Base-by-base conservation (phyloP, 148 eudicot species). In the Camellia japonica region DNA sequence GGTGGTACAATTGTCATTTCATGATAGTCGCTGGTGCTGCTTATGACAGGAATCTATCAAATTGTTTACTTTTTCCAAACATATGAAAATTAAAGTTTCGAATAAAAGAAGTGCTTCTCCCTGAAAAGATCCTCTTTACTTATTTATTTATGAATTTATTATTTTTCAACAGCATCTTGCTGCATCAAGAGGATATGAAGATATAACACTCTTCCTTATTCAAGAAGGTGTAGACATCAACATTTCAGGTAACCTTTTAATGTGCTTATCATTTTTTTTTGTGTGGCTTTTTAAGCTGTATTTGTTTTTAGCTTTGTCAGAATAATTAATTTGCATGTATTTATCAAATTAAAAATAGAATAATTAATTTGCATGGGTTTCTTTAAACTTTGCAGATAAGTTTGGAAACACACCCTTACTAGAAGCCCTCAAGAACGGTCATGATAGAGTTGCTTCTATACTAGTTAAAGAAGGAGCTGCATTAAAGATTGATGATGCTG, bases 141-240 rank as follows among this genome's bases (percentile, higher is more conserved):
- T 15, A 14, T 38, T 58, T 19, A 5, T 41, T 0, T 38, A 30
- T 55, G 7, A 30, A 30, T 30, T 30, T 30, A 30, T 46, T 14
- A 14, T n/a, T 66, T 68, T 47, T 42, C 52, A 51, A 73, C 91
- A 96, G 99, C 99, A 96, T 88, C 88, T 96, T 66, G 94, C 98
- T 75, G 97, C 99, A 87, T 89, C 95, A 70, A 84, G 84, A 86
- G 99, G 99, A 74, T 87, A 90, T 62, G 97, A 90, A 79, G 90
- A 91, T 58, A 82, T 96, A 56, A 85, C 80, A 20, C 44, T 44
- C 55, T 92, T 85, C 76, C 99, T 96, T 16, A 84, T 90, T 84
- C 90, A 92, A 84, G 92, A 90, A 82, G 90, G 90, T 58, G 93
- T 90, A 2, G 91, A 90, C 59, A 47, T 93, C 74, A 91, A 93